Base-by-base conservation (phyloP, 441 rosid species). In the Populus hybrid region DNA sequence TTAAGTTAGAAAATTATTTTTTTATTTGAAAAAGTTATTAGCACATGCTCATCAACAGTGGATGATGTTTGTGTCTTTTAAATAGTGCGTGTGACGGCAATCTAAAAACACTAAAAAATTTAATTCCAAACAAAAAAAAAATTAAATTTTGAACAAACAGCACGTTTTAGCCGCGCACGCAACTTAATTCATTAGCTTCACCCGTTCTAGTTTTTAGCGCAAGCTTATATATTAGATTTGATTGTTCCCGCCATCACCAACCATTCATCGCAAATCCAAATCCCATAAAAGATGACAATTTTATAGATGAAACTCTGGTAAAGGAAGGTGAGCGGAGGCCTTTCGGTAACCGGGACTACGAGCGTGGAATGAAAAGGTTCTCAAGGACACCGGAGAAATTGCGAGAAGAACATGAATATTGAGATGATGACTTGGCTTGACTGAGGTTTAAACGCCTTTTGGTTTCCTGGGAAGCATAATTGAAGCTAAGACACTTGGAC, bases 21-120 rank as follows among this genome's bases (percentile, higher is more conserved):
- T 34, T 34, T 34, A 34, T 34, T 34, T 34, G 7, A 34, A 34
- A 34, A 34, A 0, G 1, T 7, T 5, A 34, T 0, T 34, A 34
- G 1, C 0, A 34, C 1, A 34, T 34, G 0, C 36, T 34, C 36
- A 34, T 34, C 8, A 34, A 6, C 1, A 1, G 1, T 34, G 35
- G 1, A 34, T 34, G 8, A 6, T 34, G 0, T 34, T 0, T 1
- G 0, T 34, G 2, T 34, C 0, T 34, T 34, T 34, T 6, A 34
- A 0, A 34, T 5, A 1, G 7, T 6, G 1, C 35, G 0, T 6
- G 7, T 34, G 1, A 34, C 0, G 35, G 6, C 7, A 32, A 3
- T 3, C 6, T 32, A 32, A 32, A 32, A 32, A 3, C 1, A 34
- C 1, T 5, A 34, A 34, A 34, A 34, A 32, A 34, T 1, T 34